Evolutionary conservation across 2,329 filamentous ascomycete genomes (phyloP).

Genomic region (Stagonosporopsis cucurbitacearum): DNA sequence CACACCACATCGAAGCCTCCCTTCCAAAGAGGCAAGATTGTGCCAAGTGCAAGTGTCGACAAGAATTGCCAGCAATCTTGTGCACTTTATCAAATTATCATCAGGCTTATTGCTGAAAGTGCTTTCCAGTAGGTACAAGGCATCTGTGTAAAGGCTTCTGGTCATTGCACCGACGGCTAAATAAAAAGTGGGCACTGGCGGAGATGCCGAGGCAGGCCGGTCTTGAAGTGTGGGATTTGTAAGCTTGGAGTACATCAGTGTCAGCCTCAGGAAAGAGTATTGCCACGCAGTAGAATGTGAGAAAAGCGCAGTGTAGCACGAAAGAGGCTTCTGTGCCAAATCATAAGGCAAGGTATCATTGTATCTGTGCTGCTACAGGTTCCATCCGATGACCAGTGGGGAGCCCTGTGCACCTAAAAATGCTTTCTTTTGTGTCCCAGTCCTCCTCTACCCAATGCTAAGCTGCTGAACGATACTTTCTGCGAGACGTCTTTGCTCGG

Average conservation of each 20-base stretch:
- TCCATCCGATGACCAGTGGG: constrained; percentile 2
- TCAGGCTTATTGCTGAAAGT: not conserved
- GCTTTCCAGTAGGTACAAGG: too few relatives aligned
- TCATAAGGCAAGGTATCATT: constrained; percentile 25
- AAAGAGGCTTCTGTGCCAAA: constrained; percentile 5
- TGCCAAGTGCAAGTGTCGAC: not conserved
- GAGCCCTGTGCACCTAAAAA: constrained; percentile 13
- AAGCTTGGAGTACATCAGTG: constrained; percentile 5
- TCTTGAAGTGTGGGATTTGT: constrained; percentile 15
- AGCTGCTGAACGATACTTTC: constrained; percentile 15
- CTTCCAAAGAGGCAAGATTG: not conserved
- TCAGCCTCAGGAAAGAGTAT: not conserved
- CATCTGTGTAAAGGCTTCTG: not conserved
- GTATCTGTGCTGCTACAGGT: constrained; percentile 18
- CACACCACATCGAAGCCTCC: too few relatives aligned
- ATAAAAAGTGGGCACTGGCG: not conserved
- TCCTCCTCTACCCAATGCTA: constrained; percentile 16
- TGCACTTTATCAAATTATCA: not conserved
- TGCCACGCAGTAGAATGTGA: not conserved
- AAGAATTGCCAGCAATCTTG: not conserved
- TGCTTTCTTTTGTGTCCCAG: constrained; percentile 9
- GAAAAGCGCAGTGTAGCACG: not conserved
- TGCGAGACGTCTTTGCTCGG: constrained; percentile 1
- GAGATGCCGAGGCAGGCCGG: constrained; percentile 14
- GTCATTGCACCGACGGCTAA: not conserved